A percentile compares a stretch with the other conserved stretches of the same genome.
phyloP scores from a whole-genome alignment of 768 basidiomycete species.

The Psilocybe cyanescens region DNA sequence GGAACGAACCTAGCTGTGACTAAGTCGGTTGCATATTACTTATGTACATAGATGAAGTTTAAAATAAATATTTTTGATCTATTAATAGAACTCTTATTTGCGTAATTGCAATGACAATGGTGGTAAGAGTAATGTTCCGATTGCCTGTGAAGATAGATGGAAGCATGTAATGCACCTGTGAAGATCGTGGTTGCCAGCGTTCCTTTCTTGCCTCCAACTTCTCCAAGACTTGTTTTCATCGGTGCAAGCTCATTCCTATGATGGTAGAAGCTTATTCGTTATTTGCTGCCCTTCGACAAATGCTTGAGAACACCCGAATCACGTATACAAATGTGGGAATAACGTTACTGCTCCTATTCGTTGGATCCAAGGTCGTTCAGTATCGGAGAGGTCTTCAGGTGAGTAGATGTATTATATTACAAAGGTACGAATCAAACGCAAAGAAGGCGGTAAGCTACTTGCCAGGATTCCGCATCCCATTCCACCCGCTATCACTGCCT shows the following conservation, averaged over 20 bases:
- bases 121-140: too few relatives aligned
- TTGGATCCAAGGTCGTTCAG: neutral
- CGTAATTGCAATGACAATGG: too few relatives aligned
- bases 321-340: neutral
- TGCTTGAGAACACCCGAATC: neutral
- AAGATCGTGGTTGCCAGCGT: neutral
- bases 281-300: neutral
- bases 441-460: conserved; percentile 34
- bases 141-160: too few relatives aligned
- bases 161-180: too few relatives aligned
- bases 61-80: too few relatives aligned
- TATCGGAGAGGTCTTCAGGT: neutral
- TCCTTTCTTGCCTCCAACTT: neutral
- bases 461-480: conserved; percentile 44
- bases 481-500: conserved; percentile 41
- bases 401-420: neutral
- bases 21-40: too few relatives aligned
- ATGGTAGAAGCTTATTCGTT: neutral
- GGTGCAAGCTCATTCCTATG: neutral
- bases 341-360: neutral
- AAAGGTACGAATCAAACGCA: neutral
- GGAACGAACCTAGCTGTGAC: too few relatives aligned
- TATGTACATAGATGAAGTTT: too few relatives aligned
- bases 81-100: too few relatives aligned
- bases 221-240: neutral